Conservation (phyloP, 805 yeast species). For the Zygoascus bituminiphila region DNA sequence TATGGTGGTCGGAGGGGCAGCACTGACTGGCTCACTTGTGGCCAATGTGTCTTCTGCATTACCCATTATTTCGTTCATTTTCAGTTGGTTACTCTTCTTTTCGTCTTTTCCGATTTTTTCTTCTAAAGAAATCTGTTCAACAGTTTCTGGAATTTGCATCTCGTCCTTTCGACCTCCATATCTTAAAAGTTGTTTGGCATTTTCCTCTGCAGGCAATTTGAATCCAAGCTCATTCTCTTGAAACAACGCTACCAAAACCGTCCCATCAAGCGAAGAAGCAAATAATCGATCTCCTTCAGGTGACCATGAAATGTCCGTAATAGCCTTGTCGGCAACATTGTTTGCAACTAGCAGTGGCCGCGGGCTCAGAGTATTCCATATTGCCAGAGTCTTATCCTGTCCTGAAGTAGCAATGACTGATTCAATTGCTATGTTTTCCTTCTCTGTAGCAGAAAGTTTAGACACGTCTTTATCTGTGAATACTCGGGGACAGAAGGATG, state of each 20-base stretch:
- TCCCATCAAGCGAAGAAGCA: slow-evolving; percentile 77
- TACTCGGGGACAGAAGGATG: slow-evolving; percentile 42
- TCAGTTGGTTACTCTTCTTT: slow-evolving; percentile 20
- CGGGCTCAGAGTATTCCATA: slow-evolving; percentile 76
- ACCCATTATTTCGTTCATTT: slow-evolving; percentile 39
- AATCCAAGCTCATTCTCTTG: slow-evolving; percentile 39
- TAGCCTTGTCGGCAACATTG: slow-evolving; percentile 66
- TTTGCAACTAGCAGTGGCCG: slow-evolving; percentile 75
- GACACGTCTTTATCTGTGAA: slow-evolving; percentile 18
- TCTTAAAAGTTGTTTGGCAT: slow-evolving; percentile 61
- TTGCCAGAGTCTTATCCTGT: slow-evolving; percentile 78
- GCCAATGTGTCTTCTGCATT: slow-evolving; percentile 14
- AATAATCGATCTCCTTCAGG: slow-evolving; percentile 71
- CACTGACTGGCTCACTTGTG: background rate
- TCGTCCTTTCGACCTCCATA: slow-evolving; percentile 87
- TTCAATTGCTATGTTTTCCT: slow-evolving; percentile 27
- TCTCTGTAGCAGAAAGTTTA: slow-evolving; percentile 1
- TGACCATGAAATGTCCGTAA: slow-evolving; percentile 86
- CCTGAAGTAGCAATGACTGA: slow-evolving; percentile 93
- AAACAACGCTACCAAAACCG: slow-evolving; percentile 60
- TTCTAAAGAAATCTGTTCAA: slow-evolving; percentile 67
- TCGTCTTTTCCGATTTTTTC: slow-evolving; percentile 43
- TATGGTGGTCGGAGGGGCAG: background rate
- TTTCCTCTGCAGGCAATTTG: slow-evolving; percentile 54
- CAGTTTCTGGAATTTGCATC: slow-evolving; percentile 78